Percentiles rank a stretch among this genome's conserved stretches.
Conservation (phyloP, 208 protist genomes). For the Crithidia brevicula region DNA sequence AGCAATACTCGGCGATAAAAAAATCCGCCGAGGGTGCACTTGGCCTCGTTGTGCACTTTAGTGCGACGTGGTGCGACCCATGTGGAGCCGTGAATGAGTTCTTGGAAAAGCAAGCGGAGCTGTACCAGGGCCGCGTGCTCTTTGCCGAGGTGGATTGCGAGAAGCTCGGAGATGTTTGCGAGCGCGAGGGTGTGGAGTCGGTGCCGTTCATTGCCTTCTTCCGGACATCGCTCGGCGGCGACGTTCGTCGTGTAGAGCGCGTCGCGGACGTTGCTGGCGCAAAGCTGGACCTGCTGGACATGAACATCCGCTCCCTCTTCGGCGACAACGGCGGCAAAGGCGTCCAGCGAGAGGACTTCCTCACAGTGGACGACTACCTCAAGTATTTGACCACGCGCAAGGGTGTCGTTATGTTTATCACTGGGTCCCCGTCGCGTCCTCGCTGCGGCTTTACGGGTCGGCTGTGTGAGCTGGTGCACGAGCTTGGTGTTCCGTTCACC, state of each 20-base stretch:
- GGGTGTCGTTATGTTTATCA: constrained; percentile 93
- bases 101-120: constrained; percentile 38
- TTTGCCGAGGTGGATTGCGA: constrained; percentile 89
- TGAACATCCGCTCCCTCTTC: constrained; percentile 83
- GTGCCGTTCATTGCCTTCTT: constrained; percentile 93
- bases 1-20: constrained; percentile 63
- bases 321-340: constrained; percentile 60
- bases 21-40: constrained; percentile 41
- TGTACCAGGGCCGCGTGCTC: constrained; percentile 54
- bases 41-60: constrained; percentile 89
- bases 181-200: constrained; percentile 77
- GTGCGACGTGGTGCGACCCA: constrained; percentile 90
- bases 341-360: constrained; percentile 51
- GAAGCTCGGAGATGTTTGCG: constrained; percentile 64
- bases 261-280: constrained; percentile 83
- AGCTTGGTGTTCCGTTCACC: constrained; percentile 65
- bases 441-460: constrained; percentile 91
- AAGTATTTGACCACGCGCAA: constrained; percentile 80
- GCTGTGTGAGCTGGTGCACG: constrained; percentile 79
- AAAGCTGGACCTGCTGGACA: constrained; percentile 77
- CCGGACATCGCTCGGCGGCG: constrained; percentile 42
- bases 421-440: constrained; percentile 86
- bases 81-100: constrained; percentile 72
- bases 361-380: constrained; percentile 79
- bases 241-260: constrained; percentile 41